Base-by-base conservation (phyloP, 169 alveolate species). In the Eimeria acervulina region DNA sequence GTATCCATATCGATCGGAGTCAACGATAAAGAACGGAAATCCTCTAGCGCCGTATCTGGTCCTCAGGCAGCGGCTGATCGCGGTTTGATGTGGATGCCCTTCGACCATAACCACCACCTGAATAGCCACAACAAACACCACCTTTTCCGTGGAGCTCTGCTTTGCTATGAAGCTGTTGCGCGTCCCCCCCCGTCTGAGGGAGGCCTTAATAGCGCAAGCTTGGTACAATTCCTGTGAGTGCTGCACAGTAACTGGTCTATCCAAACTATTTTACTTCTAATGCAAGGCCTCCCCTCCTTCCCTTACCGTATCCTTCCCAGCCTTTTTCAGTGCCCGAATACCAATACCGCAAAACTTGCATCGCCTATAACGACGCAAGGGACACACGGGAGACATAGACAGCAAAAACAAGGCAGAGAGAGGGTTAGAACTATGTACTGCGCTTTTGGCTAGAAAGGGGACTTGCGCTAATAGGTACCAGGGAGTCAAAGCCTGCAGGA, bases 291-390 rank as follows among this genome's bases (percentile, higher is more conserved):
- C 55, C 10, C 33, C 8, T 40, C 15, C 19, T 12, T n/a, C 36
- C 31, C 93, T 55, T 38, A 85, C 93, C 81, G 61, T 40, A 28
- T 85, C 93, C 38, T 33, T 85, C 31, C 93, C 93, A 13, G 81
- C 80, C 23, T 36, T 52, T 28, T n/a, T 85, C 81, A 85, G 28
- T 33, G 63, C 93, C n/a, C 93, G 55, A 36, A 85, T 13, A 33
- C 93, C 93, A 36, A 85, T 33, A 44, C 93, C 93, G 66, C 93
- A 85, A n/a, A 31, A 85, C n/a, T 38, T 85, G 63, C 93, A 85
- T 42, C 38, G 68, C 8, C 93, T 85, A n/a, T 7, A 10, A 63
- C 12, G 47, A 68, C 42, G 31, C 47, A 68, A 12, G 26, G 31
- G 52, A 44, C n/a, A 52, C 55, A 47, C 42, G 38, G 40, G 33